Evolutionary conservation across 2,329 filamentous ascomycete genomes (phyloP).

Genomic region (Ophiostoma montium): DNA sequence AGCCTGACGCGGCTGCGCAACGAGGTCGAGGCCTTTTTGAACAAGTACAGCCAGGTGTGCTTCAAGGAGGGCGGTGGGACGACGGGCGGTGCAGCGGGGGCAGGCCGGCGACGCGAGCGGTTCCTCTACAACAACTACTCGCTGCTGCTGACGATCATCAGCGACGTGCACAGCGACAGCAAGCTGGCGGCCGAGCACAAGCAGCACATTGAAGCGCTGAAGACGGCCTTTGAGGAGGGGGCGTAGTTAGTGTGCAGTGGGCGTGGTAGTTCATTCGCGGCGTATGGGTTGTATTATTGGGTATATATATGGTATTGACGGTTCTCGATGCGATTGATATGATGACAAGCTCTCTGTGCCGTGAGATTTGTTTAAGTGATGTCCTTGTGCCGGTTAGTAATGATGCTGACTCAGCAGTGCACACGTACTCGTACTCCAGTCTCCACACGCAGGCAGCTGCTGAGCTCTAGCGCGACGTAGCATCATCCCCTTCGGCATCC

Average conservation of each 20-base stretch:
- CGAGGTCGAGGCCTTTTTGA: constrained; percentile 74
- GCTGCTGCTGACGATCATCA: constrained; percentile 82
- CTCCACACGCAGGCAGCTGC: not conserved
- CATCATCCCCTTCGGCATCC: too few relatives aligned
- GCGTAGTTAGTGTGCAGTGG: constrained; percentile 13
- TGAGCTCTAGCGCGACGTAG: too few relatives aligned
- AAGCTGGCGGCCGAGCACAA: constrained; percentile 64
- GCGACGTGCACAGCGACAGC: constrained; percentile 47
- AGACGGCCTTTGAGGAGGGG: constrained; percentile 40
- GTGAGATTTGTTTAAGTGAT: too few relatives aligned
- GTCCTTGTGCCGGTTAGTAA: too few relatives aligned
- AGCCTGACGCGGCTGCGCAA: constrained; percentile 62
- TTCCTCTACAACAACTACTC: constrained; percentile 97
- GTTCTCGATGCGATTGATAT: too few relatives aligned
- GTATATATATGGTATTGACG: too few relatives aligned
- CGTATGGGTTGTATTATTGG: too few relatives aligned
- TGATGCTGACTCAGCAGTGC: not conserved
- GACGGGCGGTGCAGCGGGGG: not conserved
- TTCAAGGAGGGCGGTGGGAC: constrained; percentile 46
- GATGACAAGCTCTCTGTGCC: too few relatives aligned
- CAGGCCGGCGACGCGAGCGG: constrained; percentile 68
- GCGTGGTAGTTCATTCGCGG: not conserved
- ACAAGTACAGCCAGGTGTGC: constrained; percentile 53
- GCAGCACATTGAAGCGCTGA: constrained; percentile 57
- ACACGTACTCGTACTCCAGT: not conserved